These are phyloP conservation scores for Hippophae rhamnoides DNA, from an alignment of 306 rosid species.

Conservation along the genomic window DNA sequence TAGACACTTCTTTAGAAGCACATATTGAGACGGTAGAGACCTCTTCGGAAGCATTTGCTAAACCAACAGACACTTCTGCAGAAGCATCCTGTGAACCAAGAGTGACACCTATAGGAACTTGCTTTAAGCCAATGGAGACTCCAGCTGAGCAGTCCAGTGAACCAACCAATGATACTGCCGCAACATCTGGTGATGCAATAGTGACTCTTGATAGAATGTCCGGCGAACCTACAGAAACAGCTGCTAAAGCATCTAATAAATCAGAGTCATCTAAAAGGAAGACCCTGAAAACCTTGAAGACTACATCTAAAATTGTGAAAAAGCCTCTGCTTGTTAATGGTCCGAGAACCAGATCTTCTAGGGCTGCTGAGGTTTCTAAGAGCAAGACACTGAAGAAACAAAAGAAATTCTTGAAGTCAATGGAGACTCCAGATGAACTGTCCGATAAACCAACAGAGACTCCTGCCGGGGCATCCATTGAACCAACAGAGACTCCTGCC, in stretches of 20 bases:
- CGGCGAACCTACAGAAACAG: background rate
- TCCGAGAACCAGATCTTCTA: conserved; percentile 7
- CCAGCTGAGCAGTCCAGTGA: conserved; percentile 10
- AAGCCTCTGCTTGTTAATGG: conserved; percentile 23
- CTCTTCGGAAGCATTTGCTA: conserved; percentile 18
- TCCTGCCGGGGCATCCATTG: background rate
- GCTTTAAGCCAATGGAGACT: conserved; percentile 10
- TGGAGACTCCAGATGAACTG: conserved; percentile 9
- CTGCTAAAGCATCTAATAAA: conserved; percentile 19
- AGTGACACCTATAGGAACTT: conserved; percentile 15
- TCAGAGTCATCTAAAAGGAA: conserved; percentile 30
- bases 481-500: conserved; percentile 4
- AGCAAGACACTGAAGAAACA: no score
- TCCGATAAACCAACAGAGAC: conserved; percentile 1
- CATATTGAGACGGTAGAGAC: conserved; percentile 7
- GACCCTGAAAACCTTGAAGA: conserved; percentile 31
- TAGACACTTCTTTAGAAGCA: conserved; percentile 15
- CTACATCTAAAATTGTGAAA: conserved; percentile 36
- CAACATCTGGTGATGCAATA: conserved; percentile 21
- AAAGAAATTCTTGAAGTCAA: background rate
- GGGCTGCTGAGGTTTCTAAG: no score
- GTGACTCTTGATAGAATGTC: background rate
- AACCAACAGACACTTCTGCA: conserved; percentile 21
- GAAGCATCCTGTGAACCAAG: background rate
- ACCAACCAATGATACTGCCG: conserved; percentile 1